A percentile compares a stretch with the other conserved stretches of the same genome.
Conservation (phyloP, 2,329 filamentous ascomycete genomes). For the Calycina marina region DNA sequence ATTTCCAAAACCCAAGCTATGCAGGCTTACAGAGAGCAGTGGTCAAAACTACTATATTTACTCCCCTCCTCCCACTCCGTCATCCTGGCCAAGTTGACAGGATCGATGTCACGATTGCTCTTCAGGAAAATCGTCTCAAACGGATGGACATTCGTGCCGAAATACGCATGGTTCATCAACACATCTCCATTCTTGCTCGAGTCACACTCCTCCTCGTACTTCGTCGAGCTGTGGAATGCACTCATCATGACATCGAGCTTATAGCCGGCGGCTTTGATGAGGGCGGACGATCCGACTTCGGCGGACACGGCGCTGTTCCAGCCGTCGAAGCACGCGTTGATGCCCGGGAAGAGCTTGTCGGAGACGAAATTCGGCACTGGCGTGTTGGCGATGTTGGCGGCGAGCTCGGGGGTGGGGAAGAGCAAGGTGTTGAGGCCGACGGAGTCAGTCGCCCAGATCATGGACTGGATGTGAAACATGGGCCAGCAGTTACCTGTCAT, state of each 20-base stretch:
- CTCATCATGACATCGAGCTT: constrained; percentile 17
- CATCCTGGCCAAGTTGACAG: constrained; percentile 8
- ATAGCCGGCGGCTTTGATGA: constrained; percentile 15
- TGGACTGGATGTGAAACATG: constrained; percentile 18
- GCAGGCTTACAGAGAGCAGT: constrained; percentile 6
- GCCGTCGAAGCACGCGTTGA: constrained; percentile 16
- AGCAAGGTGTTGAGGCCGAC: constrained; percentile 15
- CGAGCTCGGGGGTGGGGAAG: constrained; percentile 9
- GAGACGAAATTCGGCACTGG: neutral
- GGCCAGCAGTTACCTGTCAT: constrained; percentile 19
- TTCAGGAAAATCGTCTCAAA: constrained; percentile 20
- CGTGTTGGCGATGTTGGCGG: constrained; percentile 4
- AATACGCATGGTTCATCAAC: constrained; percentile 13
- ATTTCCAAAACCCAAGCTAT: neutral
- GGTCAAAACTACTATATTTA: constrained; percentile 18
- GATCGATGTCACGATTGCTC: constrained; percentile 15
- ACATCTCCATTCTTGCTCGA: constrained; percentile 11
- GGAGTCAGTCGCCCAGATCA: constrained; percentile 20
- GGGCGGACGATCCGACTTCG: constrained; percentile 12
- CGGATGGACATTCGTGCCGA: constrained; percentile 16
- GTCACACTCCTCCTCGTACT: constrained; percentile 1
- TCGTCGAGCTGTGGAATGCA: constrained; percentile 9
- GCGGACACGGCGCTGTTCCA: constrained; percentile 12
- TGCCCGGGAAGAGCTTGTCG: constrained; percentile 7
- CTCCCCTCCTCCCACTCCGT: constrained; percentile 4